phyloP scores from a whole-genome alignment of 805 yeast species.

The Candida stauntonica region DNA sequence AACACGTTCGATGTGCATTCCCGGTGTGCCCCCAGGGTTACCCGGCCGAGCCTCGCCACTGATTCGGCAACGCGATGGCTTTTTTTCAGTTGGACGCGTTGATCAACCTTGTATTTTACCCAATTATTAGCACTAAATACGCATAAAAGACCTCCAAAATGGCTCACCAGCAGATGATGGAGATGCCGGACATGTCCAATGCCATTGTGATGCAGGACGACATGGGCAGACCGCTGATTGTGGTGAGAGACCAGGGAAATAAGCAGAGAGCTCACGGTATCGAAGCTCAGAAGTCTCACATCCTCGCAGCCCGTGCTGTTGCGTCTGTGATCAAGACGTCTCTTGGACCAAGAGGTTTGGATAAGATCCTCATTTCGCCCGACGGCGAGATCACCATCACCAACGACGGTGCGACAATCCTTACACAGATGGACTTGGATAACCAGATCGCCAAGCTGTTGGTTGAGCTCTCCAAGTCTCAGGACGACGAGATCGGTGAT shows the following conservation, averaged over 20 bases:
- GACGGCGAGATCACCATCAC: conserved; percentile 98
- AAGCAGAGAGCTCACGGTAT: conserved; percentile 67
- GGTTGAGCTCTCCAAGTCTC: conserved; percentile 90
- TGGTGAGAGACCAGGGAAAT: conserved; percentile 80
- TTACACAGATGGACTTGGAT: conserved; percentile 92
- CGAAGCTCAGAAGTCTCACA: conserved; percentile 82
- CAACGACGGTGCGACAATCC: conserved; percentile 96
- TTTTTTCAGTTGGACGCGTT: conserved; percentile 8
- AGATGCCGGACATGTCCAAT: conserved; percentile 88
- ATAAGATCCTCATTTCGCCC: conserved; percentile 88
- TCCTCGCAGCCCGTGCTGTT: conserved; percentile 91
- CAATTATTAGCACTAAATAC: no score
- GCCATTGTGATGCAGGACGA: conserved; percentile 99
- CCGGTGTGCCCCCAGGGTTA: conserved; percentile 3
- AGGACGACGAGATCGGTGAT: conserved; percentile 98
- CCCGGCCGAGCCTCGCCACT: conserved; percentile 1
- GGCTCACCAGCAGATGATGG: conserved; percentile 35
- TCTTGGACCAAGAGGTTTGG: conserved; percentile 97
- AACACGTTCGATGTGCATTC: not conserved
- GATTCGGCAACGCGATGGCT: not conserved
- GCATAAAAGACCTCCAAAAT: conserved; percentile 14
- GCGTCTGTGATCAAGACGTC: conserved; percentile 90
- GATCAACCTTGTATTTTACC: not conserved
- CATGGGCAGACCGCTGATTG: conserved; percentile 97
- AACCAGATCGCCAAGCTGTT: conserved; percentile 93